Evolutionary conservation across 2,329 filamentous ascomycete species (phyloP), one percentile per base, ranked within the genome.

Genomic region (Lojkania enalia): DNA sequence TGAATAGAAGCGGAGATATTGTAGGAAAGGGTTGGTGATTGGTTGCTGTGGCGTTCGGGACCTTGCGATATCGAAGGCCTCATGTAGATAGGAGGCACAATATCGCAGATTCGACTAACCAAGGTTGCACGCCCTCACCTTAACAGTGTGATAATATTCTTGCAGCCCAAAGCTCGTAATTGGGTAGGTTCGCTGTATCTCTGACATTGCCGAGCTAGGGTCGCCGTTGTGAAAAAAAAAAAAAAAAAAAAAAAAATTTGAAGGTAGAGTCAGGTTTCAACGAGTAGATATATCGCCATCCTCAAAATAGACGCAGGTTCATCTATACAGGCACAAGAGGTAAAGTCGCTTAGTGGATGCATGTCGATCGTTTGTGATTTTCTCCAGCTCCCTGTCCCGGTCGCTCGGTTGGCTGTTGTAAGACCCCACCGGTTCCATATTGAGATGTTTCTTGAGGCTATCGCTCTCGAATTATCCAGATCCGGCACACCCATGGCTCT

Each of bases 371-470:
- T 25, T 38, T 46, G 44, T 54, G 42, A 46, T 37, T 42, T 35
- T 38, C 42, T 27, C 7, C 23, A 27, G 41, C 40, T 49, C 43
- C 54, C 39, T 54, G 54, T 61, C 58, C 62, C 54, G 45, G 57
- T 49, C 46, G 42, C 46, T 59, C 58, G 61, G 60, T 55, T 61
- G 59, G 47, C 54, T 55, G 57, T 62, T 42, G 40, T 51, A 48
- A 42, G 44, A 51, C 33, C 51, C 56, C 52, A 57, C 55, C 44
- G 40, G 52, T 58, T 57, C 56, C 48, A 52, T 51, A 46, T 40
- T 29, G 33, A 46, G 43, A 43, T 25, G 35, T 44, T 48, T 55
- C 39, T 52, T 25, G 15, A 42, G 36, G 40, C 20, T 48, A 42
- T 37, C 47, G 58, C 48, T 44, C 47, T 52, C 44, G 40, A 50